Base-by-base conservation (phyloP, 805 yeast species). In the Nakazawaea siamensis region DNA sequence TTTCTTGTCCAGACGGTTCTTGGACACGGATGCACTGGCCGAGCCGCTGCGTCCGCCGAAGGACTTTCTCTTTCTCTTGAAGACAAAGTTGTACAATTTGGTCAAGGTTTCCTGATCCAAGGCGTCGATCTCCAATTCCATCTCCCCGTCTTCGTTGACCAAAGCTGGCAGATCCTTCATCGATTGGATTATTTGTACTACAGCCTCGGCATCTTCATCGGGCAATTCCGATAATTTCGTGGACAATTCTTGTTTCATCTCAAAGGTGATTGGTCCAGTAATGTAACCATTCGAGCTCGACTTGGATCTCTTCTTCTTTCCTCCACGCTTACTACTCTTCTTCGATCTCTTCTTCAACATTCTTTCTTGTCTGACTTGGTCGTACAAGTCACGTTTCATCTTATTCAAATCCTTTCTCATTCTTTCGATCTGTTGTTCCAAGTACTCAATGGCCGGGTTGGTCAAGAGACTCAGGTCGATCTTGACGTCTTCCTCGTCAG, bases 81-180 rank as follows among this genome's bases (percentile, higher is more conserved):
- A 83, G 46, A 92, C 86, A 47, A 80, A 83, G 54, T 81, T 80
- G 67, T 87, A 90, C 43, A 92, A 65, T 51, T 84, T 83, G 54
- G 84, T 61, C 36, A 90, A 70, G 1, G 97, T 88, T 27, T 73
- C 64, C 44, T 85, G 86, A 49, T 85, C 95, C 47, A 92, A 69
- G 58, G 81, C 81, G 54, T 92, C 97, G 78, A 92, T 82, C 58
- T 92, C 98, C 41, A 92, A 70, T 64, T 92, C 98, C 42, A 92
- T 92, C 63, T 92, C 97, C 39, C 90, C 97, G 48, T 86, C 90
- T 48, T 71, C 76, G 40, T 68, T 71, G 47, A 53, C 58, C 46
- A 51, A 64, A 48, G 56, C 69, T 47, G 71, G 66, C 41, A 73
- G 82, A 4, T 78, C 77, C 70, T 79, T 66, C 34, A 78, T 68